Evolutionary conservation across 495 filamentous ascomycete genomes (phyloP).

Genomic region (Xylaria grammica): DNA sequence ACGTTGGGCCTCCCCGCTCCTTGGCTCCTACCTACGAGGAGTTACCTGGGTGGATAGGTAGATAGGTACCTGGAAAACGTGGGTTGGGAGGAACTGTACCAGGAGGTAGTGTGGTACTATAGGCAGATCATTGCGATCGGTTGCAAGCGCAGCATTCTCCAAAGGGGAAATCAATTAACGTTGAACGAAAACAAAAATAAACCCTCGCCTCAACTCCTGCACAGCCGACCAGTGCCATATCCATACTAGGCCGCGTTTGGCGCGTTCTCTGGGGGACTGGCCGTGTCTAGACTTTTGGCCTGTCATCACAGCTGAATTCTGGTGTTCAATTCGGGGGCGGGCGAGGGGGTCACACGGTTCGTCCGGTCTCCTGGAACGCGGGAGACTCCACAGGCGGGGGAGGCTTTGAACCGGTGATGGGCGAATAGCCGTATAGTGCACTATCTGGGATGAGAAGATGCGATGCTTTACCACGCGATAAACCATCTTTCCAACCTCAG

Average conservation of each 20-base stretch:
- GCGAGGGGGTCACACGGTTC: too few species aligned
- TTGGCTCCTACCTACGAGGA: too few species aligned
- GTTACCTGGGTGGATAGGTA: too few species aligned
- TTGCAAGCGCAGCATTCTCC: background rate
- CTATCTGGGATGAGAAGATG: too few species aligned
- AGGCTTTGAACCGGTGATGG: too few species aligned
- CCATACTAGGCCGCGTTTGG: background rate
- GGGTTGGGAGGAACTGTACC: background rate
- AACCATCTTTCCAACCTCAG: too few species aligned
- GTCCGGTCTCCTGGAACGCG: background rate
- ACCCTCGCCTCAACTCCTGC: background rate
- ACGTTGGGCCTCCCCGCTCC: too few species aligned
- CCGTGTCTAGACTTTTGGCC: background rate
- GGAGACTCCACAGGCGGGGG: background rate
- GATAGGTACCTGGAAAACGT: background rate
- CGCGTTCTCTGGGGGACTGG: background rate
- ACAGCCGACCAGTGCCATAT: background rate
- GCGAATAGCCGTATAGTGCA: too few species aligned
- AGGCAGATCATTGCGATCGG: background rate
- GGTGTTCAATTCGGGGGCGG: too few species aligned
- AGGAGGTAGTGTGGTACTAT: too few species aligned
- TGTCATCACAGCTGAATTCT: background rate
- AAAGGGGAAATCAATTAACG: background rate
- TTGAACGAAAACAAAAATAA: background rate
- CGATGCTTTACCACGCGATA: too few species aligned